These are phyloP conservation scores for Setaria viridis DNA, from an alignment of 202 grass and related monocot genomes.

Conservation along the genomic window DNA sequence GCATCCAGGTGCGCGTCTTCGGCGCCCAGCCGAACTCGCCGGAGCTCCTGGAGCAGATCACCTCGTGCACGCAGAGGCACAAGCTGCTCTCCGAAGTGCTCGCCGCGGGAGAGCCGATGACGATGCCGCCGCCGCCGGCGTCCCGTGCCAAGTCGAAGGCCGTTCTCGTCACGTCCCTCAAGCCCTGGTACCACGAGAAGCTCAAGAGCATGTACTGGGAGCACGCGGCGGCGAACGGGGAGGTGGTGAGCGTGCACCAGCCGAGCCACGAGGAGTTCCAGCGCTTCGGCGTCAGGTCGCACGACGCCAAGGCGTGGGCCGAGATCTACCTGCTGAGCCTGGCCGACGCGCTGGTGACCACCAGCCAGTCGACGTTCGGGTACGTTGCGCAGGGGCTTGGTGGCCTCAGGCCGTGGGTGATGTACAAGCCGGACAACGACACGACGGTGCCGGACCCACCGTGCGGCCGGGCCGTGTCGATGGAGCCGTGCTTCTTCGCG, in stretches of 20 bases:
- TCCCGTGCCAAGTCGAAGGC: background rate
- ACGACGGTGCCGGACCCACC: background rate
- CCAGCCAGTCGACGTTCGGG: conserved; percentile 55
- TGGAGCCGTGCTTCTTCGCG: conserved; percentile 54
- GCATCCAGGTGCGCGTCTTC: conserved; percentile 53
- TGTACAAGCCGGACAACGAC: conserved; percentile 40
- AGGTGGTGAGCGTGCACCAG: conserved; percentile 64
- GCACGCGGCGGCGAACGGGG: conserved; percentile 52
- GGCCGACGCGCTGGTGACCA: conserved; percentile 54
- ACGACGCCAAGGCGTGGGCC: conserved; percentile 68
- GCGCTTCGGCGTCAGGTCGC: conserved; percentile 50
- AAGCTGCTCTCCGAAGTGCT: conserved; percentile 50
- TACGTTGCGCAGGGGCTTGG: conserved; percentile 60
- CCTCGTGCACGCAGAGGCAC: conserved; percentile 59
- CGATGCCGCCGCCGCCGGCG: background rate
- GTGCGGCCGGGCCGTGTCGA: conserved; percentile 45
- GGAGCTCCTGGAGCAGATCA: conserved; percentile 55
- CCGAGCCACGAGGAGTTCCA: conserved; percentile 67
- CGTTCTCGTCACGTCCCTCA: conserved; percentile 52
- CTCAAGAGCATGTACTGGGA: conserved; percentile 72
- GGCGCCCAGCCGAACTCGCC: conserved; percentile 13
- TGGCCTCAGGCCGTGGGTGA: conserved; percentile 54
- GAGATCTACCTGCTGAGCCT: conserved; percentile 64
- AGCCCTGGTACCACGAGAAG: conserved; percentile 58
- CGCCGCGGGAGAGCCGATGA: no score